phyloP scores from a whole-genome alignment of 2,329 filamentous ascomycete genomes.

The Apiospora pterosperma region DNA sequence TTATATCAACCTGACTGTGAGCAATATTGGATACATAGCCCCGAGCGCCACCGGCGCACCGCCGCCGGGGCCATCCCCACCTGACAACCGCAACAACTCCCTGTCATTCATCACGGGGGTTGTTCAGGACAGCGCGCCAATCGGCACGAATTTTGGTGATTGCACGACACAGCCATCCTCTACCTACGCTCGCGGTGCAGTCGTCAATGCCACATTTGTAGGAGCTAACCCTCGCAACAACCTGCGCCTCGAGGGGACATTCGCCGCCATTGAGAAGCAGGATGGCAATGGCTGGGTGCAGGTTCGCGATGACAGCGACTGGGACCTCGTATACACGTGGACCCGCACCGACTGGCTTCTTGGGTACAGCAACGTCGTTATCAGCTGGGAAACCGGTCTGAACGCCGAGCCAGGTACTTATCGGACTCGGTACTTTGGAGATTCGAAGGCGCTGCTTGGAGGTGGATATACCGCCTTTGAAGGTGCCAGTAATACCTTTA shows the following conservation, averaged over 20 bases:
- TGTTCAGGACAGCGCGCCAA: constrained; percentile 65
- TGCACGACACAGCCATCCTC: constrained; percentile 52
- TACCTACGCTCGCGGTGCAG: constrained; percentile 57
- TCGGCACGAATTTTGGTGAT: constrained; percentile 68
- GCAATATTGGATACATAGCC: constrained; percentile 64
- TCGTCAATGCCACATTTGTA: constrained; percentile 68
- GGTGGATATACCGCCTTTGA: constrained; percentile 65
- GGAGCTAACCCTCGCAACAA: constrained; percentile 91
- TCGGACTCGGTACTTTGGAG: constrained; percentile 78
- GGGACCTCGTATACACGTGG: constrained; percentile 82
- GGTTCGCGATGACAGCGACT: constrained; percentile 74
- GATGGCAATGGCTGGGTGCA: constrained; percentile 55
- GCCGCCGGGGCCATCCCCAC: constrained; percentile 61
- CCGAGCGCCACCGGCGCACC: constrained; percentile 39
- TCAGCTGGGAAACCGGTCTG: constrained; percentile 75
- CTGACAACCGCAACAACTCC: constrained; percentile 73
- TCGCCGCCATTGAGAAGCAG: constrained; percentile 69
- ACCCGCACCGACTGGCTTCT: constrained; percentile 64
- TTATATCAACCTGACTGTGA: constrained; percentile 82
- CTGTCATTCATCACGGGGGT: constrained; percentile 79
- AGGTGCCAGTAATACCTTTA: constrained; percentile 59
- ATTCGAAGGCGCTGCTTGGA: constrained; percentile 64
- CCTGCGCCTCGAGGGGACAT: constrained; percentile 74
- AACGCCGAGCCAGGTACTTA: constrained; percentile 65
- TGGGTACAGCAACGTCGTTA: constrained; percentile 73